Base-by-base conservation (phyloP, 495 filamentous ascomycete species). In the Rusavskia elegans region DNA sequence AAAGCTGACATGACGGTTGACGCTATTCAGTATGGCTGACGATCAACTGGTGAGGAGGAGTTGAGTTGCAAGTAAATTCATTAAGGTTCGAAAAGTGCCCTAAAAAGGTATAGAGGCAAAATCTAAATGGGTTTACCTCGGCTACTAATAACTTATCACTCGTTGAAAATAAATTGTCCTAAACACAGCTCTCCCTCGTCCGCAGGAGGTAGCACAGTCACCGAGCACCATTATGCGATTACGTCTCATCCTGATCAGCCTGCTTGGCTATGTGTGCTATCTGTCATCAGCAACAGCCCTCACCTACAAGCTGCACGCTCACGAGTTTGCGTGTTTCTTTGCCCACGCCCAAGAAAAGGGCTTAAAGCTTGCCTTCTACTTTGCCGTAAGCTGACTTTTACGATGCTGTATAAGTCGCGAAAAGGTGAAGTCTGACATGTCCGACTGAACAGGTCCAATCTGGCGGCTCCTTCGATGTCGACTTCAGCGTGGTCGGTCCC, bases 261-360 rank as follows among this genome's bases (percentile, higher is more conserved):
- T 89, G 45, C 61, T 89, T 68, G 83, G 81, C 68, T 79, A 67
- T 53, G 58, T 86, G 40, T 73, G 79, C 32, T 78, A 83, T 45
- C 61, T 70, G 41, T 73, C 72, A 48, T 69, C 72, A 29, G 86
- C 86, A 25, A 97, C 93, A 13, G 92, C 93, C 37, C 77, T 99
- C 61, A 97, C 93, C 14, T 97, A 96, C 74, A 86, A 89, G 68
- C 79, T 99, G 27, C 68, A 71, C 30, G 80, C 93, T 41, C 85
- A 95, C 68, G 93, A 97, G 75, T 85, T 84, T 66, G 85, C 89
- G 57, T 99, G 93, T 73, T 99, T 99, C 77, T 95, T 83, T 71
- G 76, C 85, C 36, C 70, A 76, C 52, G 82, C 88, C 36, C 78
- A 92, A 49, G 72, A 81, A 60, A 70, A 73, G 56, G 85, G 84